These are phyloP conservation scores for Cercis canadensis DNA, from an alignment of 306 rosid genomes.

Conservation along the genomic window DNA sequence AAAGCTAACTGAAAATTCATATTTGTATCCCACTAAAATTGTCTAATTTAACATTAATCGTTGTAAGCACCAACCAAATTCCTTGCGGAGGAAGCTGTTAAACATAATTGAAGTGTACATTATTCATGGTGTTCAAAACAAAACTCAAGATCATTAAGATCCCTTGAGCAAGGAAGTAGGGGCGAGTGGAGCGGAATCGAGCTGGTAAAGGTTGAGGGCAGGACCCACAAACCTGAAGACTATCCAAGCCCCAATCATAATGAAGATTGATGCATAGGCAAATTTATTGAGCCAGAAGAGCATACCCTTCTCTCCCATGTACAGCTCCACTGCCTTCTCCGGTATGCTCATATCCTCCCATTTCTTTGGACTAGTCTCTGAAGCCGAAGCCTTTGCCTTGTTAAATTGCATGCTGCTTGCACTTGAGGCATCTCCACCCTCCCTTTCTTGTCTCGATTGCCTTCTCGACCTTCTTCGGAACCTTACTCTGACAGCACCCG, in stretches of 20 bases:
- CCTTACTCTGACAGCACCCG: slow-evolving; percentile 55
- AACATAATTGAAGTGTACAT: background rate
- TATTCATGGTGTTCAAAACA: slow-evolving; percentile 17
- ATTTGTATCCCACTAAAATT: background rate
- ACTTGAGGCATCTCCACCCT: slow-evolving; percentile 36
- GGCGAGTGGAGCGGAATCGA: slow-evolving; percentile 74
- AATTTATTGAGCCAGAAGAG: slow-evolving; percentile 88
- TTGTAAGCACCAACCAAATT: slow-evolving; percentile 16
- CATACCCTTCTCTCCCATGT: slow-evolving; percentile 86
- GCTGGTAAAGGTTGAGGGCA: slow-evolving; percentile 81
- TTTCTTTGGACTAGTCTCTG: slow-evolving; percentile 56
- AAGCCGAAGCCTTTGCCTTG: slow-evolving; percentile 38
- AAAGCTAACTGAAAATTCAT: background rate
- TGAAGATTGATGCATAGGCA: slow-evolving; percentile 92
- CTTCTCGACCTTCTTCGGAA: slow-evolving; percentile 68
- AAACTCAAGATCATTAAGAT: slow-evolving; percentile 44
- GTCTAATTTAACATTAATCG: slow-evolving; percentile 4
- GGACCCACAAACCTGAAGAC: slow-evolving; percentile 92
- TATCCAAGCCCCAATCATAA: slow-evolving; percentile 89
- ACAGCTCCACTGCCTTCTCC: slow-evolving; percentile 80
- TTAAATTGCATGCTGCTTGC: slow-evolving; percentile 19
- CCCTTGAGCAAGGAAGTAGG: slow-evolving; percentile 75
- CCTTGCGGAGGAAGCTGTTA: slow-evolving; percentile 1
- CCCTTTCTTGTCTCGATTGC: slow-evolving; percentile 51
- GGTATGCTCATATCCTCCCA: slow-evolving; percentile 87